A percentile compares a stretch with the other conserved stretches of the same genome.
Conservation (phyloP, 768 basidiomycete genomes). For the Xerocomellus intermedius region DNA sequence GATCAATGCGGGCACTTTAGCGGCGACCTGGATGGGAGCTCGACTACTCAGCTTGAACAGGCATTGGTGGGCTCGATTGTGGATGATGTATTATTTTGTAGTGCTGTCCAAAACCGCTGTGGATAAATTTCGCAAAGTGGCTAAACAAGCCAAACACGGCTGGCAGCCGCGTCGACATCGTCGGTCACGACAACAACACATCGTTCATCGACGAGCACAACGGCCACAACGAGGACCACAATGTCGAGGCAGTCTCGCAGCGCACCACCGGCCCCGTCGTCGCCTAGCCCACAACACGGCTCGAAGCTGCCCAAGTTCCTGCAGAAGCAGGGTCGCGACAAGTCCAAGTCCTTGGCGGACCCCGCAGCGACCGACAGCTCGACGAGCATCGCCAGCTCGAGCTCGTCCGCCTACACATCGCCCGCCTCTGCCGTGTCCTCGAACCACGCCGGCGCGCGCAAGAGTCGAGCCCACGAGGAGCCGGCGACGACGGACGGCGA, state of each 20-base stretch:
- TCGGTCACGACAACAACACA: slow-evolving; percentile 20
- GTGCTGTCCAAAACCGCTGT: not conserved
- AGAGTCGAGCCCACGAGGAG: slow-evolving; percentile 33
- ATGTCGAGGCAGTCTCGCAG: slow-evolving; percentile 53
- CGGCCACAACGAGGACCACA: not conserved
- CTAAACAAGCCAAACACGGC: slow-evolving; percentile 28
- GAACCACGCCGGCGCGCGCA: slow-evolving; percentile 23
- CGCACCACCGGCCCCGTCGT: slow-evolving; percentile 40
- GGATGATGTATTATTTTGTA: not conserved
- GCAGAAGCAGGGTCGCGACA: slow-evolving; percentile 61
- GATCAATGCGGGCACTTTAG: no score
- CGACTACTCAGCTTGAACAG: no score
- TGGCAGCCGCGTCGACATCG: slow-evolving; percentile 10
- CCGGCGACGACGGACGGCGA: slow-evolving; percentile 21
- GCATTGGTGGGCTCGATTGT: no score
- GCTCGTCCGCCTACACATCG: slow-evolving; percentile 35
- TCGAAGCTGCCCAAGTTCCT: slow-evolving; percentile 69
- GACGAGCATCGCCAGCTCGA: slow-evolving; percentile 41
- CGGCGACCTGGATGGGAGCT: no score
- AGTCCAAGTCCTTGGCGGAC: slow-evolving; percentile 53
- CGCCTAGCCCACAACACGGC: slow-evolving; percentile 40
- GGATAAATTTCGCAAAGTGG: slow-evolving; percentile 21
- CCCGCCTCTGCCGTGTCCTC: slow-evolving; percentile 33
- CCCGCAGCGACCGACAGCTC: slow-evolving; percentile 34
- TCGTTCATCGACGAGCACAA: slow-evolving; percentile 7